Percentiles rank a stretch among this genome's conserved stretches.
These are phyloP conservation scores for Populus deltoides DNA, from an alignment of 345 rosid species.

Conservation along the genomic window DNA sequence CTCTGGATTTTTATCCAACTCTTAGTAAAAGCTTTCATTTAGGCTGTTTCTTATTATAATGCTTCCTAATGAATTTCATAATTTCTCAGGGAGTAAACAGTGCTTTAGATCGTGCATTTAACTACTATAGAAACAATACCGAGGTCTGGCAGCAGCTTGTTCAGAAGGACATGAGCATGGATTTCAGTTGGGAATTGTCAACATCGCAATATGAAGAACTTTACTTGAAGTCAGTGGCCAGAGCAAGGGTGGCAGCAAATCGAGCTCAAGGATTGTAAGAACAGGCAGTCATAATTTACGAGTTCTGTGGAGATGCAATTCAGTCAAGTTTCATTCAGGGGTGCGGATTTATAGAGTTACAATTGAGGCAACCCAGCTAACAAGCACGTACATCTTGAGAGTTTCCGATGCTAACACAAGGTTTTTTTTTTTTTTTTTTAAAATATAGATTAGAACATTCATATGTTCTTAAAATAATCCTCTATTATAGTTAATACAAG, in stretches of 20 bases:
- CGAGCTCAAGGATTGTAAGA: constrained; percentile 20
- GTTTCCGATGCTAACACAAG: too few relatives aligned
- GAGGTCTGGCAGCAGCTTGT: constrained; percentile 67
- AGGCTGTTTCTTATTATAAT: background rate
- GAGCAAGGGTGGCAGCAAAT: constrained; percentile 57
- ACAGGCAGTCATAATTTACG: background rate
- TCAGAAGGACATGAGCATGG: constrained; percentile 70
- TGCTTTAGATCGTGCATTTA: constrained; percentile 73
- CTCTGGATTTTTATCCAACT: background rate
- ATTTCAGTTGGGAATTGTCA: constrained; percentile 87
- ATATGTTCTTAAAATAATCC: constrained; percentile 13
- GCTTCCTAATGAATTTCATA: background rate
- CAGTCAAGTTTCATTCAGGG: background rate
- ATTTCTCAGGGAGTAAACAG: constrained; percentile 51
- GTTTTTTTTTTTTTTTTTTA: too few relatives aligned
- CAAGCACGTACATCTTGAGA: background rate
- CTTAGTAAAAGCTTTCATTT: background rate
- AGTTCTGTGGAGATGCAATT: background rate
- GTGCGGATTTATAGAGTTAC: background rate
- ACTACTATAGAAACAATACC: constrained; percentile 45
- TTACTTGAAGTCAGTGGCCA: constrained; percentile 59
- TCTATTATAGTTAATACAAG: background rate
- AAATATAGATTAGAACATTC: constrained; percentile 4
- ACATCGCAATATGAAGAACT: constrained; percentile 81
- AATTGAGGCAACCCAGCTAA: background rate